Evolutionary conservation across 352 stramenopile genomes (phyloP), one percentile per base, ranked within the genome.

Genomic region (Phytophthora fragariae): DNA sequence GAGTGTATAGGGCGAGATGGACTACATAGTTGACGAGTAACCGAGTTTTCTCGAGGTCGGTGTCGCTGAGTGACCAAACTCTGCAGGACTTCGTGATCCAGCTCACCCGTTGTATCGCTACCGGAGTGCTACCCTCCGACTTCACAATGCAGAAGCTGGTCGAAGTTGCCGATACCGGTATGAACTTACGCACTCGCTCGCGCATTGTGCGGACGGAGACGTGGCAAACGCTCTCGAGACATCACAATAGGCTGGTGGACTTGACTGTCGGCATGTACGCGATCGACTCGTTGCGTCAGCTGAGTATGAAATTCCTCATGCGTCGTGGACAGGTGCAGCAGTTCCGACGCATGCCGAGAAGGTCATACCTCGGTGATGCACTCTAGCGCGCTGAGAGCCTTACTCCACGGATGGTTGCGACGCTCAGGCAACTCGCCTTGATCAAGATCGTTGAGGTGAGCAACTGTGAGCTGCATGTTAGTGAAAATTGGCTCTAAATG

Each of bases 261-360:
- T 83, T 98, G 46, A 96, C 96, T 59, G 92, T 99, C 24, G 98
- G 97, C 53, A 99, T 99, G 90, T 99, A 99, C 76, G 97, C 98
- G 1, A 99, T 99, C 55, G 98, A 99, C 81, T 98, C 97, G 21
- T 84, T 99, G 24, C 97, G 98, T 46, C 98, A 99, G 83, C 85
- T 99, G 17, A 99, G 97, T 64, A 98, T 99, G 77, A 99, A 99
- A 77, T 99, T 99, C 78, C 82, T 99, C 1, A 92, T 77, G 44
- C 93, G 44, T 65, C 68, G 11, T 95, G 89, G 89, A 92, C 85
- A 33, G 62, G 65, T 5, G 47, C 50, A 12, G 58, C 69, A 49
- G 19, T 21, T 21, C 19, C 19, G 19, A 21, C 19, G 19, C 62
- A 65, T 47, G 47, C 65, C 54, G 72, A 12, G 49, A 83, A 24